Base-by-base conservation (phyloP, 495 filamentous ascomycete genomes). In the Trichoderma reesei region DNA sequence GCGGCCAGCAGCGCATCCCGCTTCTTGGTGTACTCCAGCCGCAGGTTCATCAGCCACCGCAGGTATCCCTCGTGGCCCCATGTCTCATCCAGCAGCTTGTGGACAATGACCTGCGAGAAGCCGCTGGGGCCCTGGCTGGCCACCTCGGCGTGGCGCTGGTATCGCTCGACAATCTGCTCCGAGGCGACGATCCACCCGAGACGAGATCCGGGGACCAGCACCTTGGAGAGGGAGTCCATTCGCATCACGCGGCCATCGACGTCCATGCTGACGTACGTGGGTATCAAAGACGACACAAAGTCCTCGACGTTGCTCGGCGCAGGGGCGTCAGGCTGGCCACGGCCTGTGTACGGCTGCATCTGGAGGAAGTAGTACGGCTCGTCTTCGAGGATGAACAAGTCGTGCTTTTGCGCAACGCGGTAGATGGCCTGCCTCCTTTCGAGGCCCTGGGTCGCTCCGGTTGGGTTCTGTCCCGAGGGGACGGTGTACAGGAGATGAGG, bases 321-420 rank as follows among this genome's bases (percentile, higher is more conserved):
- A 16, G 48, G 26, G 9, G 46, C 37, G 2, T 76, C 73, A 3
- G 83, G 76, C 3, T 75, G 72, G 20, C 41, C 51, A 61, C 80
- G 74, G 33, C 84, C 83, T 14, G 80, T 79, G 75, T 92, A 94
- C 1, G 90, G 86, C 71, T 90, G 85, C 91, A 98, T 96, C 77
- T 98, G 94, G 61, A 98, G 80, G 79, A 93, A 98, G 73, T 90
- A 89, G 76, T 96, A 96, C n/a, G 93, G 93, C 72, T 98, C 93
- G 72, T 98, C 93, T 75, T 98, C 93, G 66, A 98, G 70, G 72
- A 98, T 92, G 74, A 84, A 88, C 56, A 96, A 63, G 70, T 96
- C 90, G 72, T 96, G 89, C 75, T 90, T 88, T 72, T 87, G 85
- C 36, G 85, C 86, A 14, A 96, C 82, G 13, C 75, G 79, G 77